Evolutionary conservation across 164 flowering plant genomes (phyloP), one percentile per base, ranked within the genome.

Genomic region (Chloranthus sessilifolius): DNA sequence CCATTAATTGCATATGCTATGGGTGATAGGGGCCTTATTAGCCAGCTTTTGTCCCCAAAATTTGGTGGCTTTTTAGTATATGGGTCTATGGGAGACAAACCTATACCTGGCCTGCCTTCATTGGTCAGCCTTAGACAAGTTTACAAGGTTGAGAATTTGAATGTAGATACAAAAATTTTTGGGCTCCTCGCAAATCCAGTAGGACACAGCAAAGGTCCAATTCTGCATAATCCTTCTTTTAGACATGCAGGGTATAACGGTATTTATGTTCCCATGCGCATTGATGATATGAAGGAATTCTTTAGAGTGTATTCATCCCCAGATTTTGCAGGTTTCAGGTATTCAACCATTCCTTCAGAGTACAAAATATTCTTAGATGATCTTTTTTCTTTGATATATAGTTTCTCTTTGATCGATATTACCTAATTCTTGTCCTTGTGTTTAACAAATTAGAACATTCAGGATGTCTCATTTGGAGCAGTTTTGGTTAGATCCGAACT

Each of bases 161-260:
- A 71, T 61, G 49, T 44, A 10, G 70, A 73, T 34, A 73, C 78
- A 29, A 68, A 68, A 58, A 63, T 78, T 31, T 73, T 58, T 60
- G 83, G 83, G 24, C 70, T 78, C 17, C 68, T 78, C 31, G 66
- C 74, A 30, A 78, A 78, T n/a, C 83, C 80, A 39, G 78, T 75
- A 6, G 60, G 76, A 47, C 83, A 78, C 55, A 73, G 76, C 48
- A 78, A 78, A 64, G 74, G 76, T 42, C 78, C 83, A 38, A 33
- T 73, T 48, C 56, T 78, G 52, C 74, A 73, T 28, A 78, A 75
- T 64, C 70, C 72, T 25, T 43, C 76, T 26, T 73, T 78, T 43
- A 68, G 67, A 56, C 58, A 61, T 49, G 76, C 34, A 6, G 74
- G 70, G 12, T 75, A 44, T 55, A 66, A 78, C 54, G 83, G 76